These are phyloP conservation scores for Pleurotus tuoliensis DNA, from an alignment of 768 basidiomycete species.

Conservation along the genomic window DNA sequence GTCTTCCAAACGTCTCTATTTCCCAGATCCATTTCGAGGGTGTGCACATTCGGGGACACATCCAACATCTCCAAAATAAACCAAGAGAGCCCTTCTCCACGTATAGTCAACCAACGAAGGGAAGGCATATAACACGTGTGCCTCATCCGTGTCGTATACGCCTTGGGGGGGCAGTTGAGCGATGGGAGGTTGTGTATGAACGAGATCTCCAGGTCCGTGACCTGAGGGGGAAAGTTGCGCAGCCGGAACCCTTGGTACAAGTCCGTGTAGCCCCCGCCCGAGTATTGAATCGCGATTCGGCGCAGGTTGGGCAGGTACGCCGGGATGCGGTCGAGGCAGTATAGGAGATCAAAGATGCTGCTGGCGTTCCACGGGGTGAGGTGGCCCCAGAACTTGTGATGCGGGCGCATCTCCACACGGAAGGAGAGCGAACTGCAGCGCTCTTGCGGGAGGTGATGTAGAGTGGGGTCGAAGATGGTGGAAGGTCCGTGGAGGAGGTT, in stretches of 20 bases:
- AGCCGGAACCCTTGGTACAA: constrained; percentile 28
- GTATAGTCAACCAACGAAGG: too few relatives aligned
- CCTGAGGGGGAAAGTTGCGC: constrained; percentile 25
- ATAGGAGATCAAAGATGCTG: constrained; percentile 20
- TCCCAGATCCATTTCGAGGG: too few relatives aligned
- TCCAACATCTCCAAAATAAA: too few relatives aligned
- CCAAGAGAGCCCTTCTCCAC: too few relatives aligned
- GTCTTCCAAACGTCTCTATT: too few relatives aligned
- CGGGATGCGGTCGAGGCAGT: constrained; percentile 18
- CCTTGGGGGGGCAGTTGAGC: too few relatives aligned
- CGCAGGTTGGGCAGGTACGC: constrained; percentile 25
- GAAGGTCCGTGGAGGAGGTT: constrained; percentile 19
- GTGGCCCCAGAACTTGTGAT: neutral
- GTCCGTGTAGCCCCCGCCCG: constrained; percentile 28
- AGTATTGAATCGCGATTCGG: constrained; percentile 26
- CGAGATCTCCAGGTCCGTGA: constrained; percentile 26
- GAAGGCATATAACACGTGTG: too few relatives aligned
- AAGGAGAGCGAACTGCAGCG: constrained; percentile 33
- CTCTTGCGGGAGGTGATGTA: constrained; percentile 13
- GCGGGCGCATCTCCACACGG: constrained; percentile 18
- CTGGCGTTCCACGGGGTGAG: neutral
- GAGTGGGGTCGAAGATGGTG: constrained; percentile 13
- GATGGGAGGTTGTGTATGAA: constrained; percentile 21
- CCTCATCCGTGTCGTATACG: too few relatives aligned
- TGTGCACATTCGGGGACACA: too few relatives aligned